Percentiles rank a stretch among this genome's conserved stretches.
These are phyloP conservation scores for Fusarium denticulatum DNA, from an alignment of 2,329 filamentous ascomycete species.

Conservation along the genomic window DNA sequence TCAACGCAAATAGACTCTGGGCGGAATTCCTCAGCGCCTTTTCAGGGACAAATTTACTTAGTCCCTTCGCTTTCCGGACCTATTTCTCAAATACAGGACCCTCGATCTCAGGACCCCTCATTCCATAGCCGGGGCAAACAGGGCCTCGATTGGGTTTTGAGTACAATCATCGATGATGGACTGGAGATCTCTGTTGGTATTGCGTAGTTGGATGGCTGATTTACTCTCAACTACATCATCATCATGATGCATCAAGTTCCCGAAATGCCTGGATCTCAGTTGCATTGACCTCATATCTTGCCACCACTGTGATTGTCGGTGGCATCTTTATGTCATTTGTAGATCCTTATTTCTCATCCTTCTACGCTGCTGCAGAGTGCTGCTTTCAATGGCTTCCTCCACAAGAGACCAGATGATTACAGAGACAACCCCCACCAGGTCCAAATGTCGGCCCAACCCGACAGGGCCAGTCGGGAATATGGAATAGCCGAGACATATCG, in stretches of 20 bases:
- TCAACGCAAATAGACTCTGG: not conserved
- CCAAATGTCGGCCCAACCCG: not conserved
- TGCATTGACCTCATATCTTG: not conserved
- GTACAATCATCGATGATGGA: not conserved
- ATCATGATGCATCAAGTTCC: not conserved
- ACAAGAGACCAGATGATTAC: not conserved
- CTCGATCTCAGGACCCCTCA: not conserved
- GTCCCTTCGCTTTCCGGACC: constrained; percentile 1
- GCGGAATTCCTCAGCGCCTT: constrained; percentile 3
- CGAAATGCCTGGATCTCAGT: too few relatives aligned
- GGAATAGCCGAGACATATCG: not conserved
- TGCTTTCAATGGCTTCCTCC: too few relatives aligned
- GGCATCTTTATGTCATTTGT: not conserved
- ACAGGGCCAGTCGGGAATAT: not conserved
- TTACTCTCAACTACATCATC: constrained; percentile 3
- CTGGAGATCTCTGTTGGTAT: not conserved
- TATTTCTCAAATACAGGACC: not conserved
- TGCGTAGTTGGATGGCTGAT: not conserved
- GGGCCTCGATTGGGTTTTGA: constrained; percentile 1
- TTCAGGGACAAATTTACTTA: not conserved
- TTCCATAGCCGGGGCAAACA: not conserved
- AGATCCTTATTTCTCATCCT: not conserved
- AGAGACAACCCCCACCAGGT: not conserved
- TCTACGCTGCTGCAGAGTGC: not conserved
- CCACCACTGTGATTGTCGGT: not conserved